These are phyloP conservation scores for Picea glauca DNA, from an alignment of 75 land plant genomes.

Conservation along the genomic window DNA sequence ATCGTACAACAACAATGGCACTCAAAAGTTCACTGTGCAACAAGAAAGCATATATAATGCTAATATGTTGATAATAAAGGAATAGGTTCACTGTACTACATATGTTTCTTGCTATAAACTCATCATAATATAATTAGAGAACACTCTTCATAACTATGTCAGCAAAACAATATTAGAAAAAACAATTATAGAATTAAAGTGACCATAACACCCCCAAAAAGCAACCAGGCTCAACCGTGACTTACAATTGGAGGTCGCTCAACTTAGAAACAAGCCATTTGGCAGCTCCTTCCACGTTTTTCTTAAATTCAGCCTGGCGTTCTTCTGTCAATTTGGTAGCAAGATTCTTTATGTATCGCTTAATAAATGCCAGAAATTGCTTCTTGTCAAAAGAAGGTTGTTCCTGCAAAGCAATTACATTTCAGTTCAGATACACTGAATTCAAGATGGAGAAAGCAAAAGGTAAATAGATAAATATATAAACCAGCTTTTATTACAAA, in stretches of 20 bases:
- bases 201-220: neutral
- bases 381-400: constrained; percentile 95
- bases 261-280: constrained; percentile 79
- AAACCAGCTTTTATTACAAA: neutral
- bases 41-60: too few relatives aligned
- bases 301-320: constrained; percentile 67
- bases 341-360: constrained; percentile 72
- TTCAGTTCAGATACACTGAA: neutral
- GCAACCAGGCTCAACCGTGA: neutral
- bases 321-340: constrained; percentile 61
- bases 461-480: neutral
- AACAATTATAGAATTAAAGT: too few relatives aligned
- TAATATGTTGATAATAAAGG: too few relatives aligned
- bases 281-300: constrained; percentile 75
- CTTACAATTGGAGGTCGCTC: constrained; percentile 82
- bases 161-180: too few relatives aligned
- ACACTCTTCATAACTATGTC: too few relatives aligned
- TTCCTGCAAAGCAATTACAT: constrained; percentile 38
- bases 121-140: too few relatives aligned
- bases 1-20: too few relatives aligned
- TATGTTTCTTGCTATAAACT: too few relatives aligned
- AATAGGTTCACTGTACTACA: too few relatives aligned
- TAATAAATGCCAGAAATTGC: constrained; percentile 63
- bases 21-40: too few relatives aligned
- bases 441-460: neutral